Conservation (phyloP, 2,329 filamentous ascomycete species). For the Colletotrichum eremochloae region DNA sequence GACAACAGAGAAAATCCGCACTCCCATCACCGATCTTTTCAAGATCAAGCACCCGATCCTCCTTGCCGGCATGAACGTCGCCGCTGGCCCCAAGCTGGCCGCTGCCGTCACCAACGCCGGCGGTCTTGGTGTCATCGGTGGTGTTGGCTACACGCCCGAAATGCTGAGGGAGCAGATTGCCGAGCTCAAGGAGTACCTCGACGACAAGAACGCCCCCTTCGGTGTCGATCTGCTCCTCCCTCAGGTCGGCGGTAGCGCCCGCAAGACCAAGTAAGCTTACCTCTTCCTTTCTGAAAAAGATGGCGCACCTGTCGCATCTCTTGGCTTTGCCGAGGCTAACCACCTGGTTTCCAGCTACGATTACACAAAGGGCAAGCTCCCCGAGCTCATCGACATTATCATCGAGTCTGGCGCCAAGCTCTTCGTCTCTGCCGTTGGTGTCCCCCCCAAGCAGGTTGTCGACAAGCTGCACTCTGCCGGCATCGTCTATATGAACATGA, state of each 20-base stretch:
- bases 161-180: slow-evolving; percentile 96
- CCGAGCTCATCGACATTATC: slow-evolving; percentile 90
- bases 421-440: slow-evolving; percentile 96
- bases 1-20: slow-evolving; percentile 84
- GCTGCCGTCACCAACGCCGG: slow-evolving; percentile 98
- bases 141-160: slow-evolving; percentile 94
- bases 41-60: slow-evolving; percentile 97
- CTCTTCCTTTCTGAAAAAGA: not conserved
- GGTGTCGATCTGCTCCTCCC: slow-evolving; percentile 94
- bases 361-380: slow-evolving; percentile 99
- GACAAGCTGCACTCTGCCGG: slow-evolving; percentile 90
- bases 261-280: slow-evolving; percentile 86
- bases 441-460: slow-evolving; percentile 89
- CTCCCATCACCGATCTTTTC: slow-evolving; percentile 93
- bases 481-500: slow-evolving; percentile 99
- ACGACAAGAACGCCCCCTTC: slow-evolving; percentile 94
- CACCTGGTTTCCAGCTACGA: slow-evolving; percentile 82
- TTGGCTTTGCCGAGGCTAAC: not conserved
- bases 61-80: slow-evolving; percentile 99
- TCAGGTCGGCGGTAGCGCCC: slow-evolving; percentile 92
- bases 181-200: slow-evolving; percentile 90
- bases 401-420: slow-evolving; percentile 92
- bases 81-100: slow-evolving; percentile 94
- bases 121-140: slow-evolving; percentile 95
- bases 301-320: not conserved